Base-by-base conservation (phyloP, 2,329 filamentous ascomycete genomes). In the Rutstroemia sydowiana region DNA sequence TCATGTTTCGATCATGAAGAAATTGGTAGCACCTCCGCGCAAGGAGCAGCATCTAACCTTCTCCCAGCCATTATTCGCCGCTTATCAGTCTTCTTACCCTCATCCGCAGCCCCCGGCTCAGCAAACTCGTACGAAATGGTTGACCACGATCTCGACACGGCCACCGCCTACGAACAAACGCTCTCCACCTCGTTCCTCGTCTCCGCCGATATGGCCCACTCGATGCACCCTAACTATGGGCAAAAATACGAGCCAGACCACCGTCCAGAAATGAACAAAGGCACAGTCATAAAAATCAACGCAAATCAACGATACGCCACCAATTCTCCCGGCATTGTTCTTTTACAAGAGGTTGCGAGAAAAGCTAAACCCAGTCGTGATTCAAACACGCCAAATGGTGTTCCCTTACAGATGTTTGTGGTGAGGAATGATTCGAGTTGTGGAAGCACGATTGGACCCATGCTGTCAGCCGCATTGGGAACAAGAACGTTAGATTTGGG, bases 1-100 rank as follows among this genome's bases (percentile, higher is more conserved):
- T 86, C 90, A 32, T 88, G 92, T 70, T 98, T 98, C 69, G 93
- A 98, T 68, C 91, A 98, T 71, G 93, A 98, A 70, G 93, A 98
- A 68, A 93, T 98, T 64, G 93, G 93, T 49, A 95, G 88, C 56
- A 84, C 81, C 53, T 95, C 90, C 2, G 91, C 92, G 5, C 93
- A 98, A 65, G 93, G 93, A 56, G 93, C 93, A 16, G 84, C 95
- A 71, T 95, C 89, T 4, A 95, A 95, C 70, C 78, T 95, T 53
- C 78, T 98, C 16, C 92, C 93, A 1, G 81, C 88, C 21, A 84
- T 97, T 43, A 79, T 97, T 49, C 86, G 88, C 55, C 87, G 93
- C 50, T 79, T 98, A 16, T 93, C 88, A 1, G 85, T 88, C 30
- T 75, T 96, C 30, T 85, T 87, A 4, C 73, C 77, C 13, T 44